phyloP scores from a whole-genome alignment of 2,329 filamentous ascomycete genomes.

The Penicillium polonicum region DNA sequence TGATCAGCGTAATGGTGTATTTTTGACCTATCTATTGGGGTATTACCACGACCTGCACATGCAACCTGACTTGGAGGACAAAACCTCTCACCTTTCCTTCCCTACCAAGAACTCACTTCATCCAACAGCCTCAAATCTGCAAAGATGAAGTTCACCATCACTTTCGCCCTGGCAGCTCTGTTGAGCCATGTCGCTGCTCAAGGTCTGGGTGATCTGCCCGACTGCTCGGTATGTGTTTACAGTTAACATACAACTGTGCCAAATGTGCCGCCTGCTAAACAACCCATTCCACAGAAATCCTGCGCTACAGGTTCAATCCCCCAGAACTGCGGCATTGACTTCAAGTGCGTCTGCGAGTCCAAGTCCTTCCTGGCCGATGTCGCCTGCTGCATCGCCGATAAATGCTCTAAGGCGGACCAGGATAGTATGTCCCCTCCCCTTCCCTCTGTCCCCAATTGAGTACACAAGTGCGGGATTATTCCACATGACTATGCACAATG shows the following conservation, averaged over 20 bases:
- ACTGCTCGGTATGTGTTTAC: conserved; percentile 54
- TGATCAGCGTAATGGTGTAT: neutral
- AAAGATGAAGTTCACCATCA: conserved; percentile 52
- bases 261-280: conserved; percentile 7
- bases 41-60: neutral
- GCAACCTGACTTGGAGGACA: neutral
- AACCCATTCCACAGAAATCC: conserved; percentile 25
- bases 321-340: conserved; percentile 43
- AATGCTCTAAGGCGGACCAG: conserved; percentile 47
- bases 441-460: neutral
- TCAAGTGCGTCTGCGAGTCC: conserved; percentile 52
- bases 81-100: neutral
- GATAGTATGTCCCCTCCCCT: conserved; percentile 29
- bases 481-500: neutral
- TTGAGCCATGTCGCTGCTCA: conserved; percentile 51
- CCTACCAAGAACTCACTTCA: neutral
- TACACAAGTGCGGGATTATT: neutral
- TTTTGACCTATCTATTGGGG: neutral
- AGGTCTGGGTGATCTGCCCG: conserved; percentile 46
- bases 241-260: too few relatives aligned
- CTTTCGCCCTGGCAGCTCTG: conserved; percentile 55
- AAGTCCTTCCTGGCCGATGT: conserved; percentile 49
- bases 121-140: neutral
- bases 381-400: conserved; percentile 50
- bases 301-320: conserved; percentile 46